Evolutionary conservation across 148 eudicot genomes (phyloP).

Genomic region (Vaccinium darrowii): DNA sequence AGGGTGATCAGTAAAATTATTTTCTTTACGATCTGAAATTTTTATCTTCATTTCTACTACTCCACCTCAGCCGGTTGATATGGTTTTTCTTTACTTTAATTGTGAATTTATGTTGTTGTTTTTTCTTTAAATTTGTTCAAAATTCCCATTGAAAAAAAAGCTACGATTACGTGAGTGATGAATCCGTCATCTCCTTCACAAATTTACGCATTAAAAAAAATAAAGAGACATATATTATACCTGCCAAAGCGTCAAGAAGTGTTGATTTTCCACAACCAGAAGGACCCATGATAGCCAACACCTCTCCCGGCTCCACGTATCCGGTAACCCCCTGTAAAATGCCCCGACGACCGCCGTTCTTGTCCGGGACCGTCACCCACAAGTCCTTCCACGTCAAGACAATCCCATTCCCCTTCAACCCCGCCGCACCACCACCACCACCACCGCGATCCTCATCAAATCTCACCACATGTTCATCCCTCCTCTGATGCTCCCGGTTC

Average conservation of each 20-base stretch:
- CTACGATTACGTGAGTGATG: no score
- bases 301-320: conserved; percentile 42
- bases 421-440: neutral
- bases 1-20: no score
- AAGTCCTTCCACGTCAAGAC: conserved; percentile 52
- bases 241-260: conserved; percentile 54
- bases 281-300: conserved; percentile 62
- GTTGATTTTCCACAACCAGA: conserved; percentile 63
- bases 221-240: neutral
- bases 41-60: no score
- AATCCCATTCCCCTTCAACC: conserved; percentile 10
- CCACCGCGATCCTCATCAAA: neutral
- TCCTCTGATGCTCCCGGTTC: neutral
- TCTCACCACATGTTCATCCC: neutral
- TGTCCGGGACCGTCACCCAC: conserved; percentile 35
- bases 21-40: no score
- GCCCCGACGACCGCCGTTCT: conserved; percentile 18
- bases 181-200: no score
- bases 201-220: no score
- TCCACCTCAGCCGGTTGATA: no score
- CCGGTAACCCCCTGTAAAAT: conserved; percentile 41
- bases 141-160: no score
- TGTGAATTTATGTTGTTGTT: no score
- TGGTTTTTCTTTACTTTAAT: no score
- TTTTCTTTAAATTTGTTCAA: no score